These are phyloP conservation scores for Phytopythium litorale DNA, from an alignment of 352 stramenopile genomes.

Conservation along the genomic window DNA sequence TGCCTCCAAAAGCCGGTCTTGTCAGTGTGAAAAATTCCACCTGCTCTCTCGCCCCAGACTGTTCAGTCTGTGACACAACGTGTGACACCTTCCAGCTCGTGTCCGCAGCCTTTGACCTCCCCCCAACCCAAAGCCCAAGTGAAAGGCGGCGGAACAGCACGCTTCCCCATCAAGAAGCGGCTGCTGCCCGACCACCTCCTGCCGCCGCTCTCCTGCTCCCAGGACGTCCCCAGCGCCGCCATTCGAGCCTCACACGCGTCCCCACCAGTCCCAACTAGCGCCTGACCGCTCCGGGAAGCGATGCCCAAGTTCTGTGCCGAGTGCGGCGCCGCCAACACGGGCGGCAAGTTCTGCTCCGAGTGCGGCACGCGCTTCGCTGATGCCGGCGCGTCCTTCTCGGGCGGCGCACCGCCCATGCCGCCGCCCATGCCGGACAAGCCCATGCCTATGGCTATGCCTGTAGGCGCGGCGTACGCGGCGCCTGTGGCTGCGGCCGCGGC, in stretches of 20 bases:
- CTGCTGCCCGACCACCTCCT: background rate
- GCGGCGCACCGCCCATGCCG: background rate
- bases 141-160: no score
- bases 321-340: slow-evolving; percentile 30
- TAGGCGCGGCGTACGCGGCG: slow-evolving; percentile 5
- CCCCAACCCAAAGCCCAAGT: background rate
- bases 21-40: background rate
- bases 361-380: slow-evolving; percentile 45
- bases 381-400: background rate
- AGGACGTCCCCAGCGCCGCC: background rate
- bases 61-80: background rate
- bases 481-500: background rate
- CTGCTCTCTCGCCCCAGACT: background rate
- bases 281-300: background rate
- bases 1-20: background rate
- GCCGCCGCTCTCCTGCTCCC: background rate
- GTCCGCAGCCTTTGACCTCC: background rate
- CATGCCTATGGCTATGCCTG: slow-evolving; percentile 14
- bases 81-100: background rate
- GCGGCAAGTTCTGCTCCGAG: slow-evolving; percentile 64
- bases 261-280: background rate
- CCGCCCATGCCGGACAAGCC: background rate
- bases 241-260: background rate
- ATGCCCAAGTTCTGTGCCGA: slow-evolving; percentile 17
- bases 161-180: no score